Evolutionary conservation across 1,284 basidiomycete genomes (phyloP).

Genomic region (Marasmius sp.): DNA sequence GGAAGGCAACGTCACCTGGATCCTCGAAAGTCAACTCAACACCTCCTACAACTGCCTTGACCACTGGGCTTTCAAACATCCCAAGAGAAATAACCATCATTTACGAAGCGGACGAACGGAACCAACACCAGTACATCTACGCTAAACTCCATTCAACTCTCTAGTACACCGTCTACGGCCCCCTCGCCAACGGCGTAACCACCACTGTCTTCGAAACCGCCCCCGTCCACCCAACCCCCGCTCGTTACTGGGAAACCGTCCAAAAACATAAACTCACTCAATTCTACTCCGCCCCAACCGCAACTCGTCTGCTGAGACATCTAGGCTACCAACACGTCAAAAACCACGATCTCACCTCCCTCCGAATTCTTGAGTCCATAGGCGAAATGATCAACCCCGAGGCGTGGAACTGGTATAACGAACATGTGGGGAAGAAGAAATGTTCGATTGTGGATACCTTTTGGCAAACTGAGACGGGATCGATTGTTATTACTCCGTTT

Average conservation of each 20-base stretch:
- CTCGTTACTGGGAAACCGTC: conserved; percentile 97
- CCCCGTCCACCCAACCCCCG: conserved; percentile 93
- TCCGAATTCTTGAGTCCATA: conserved; percentile 90
- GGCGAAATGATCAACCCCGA: conserved; percentile 99
- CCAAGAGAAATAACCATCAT: conserved; percentile 96
- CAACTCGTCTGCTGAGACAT: conserved; percentile 84
- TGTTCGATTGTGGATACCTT: conserved; percentile 97
- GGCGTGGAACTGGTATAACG: conserved; percentile 99
- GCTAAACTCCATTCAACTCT: conserved; percentile 74
- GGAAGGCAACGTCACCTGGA: conserved; percentile 92
- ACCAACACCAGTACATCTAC: conserved; percentile 80
- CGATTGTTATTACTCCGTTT: conserved; percentile 92
- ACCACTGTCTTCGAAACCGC: conserved; percentile 97
- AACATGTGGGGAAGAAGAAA: conserved; percentile 86
- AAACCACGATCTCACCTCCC: conserved; percentile 78
- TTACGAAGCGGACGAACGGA: conserved; percentile 97
- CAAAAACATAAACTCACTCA: conserved; percentile 93
- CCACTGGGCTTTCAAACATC: conserved; percentile 90
- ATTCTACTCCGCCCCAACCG: conserved; percentile 92
- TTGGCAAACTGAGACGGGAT: conserved; percentile 98
- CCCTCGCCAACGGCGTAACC: conserved; percentile 86
- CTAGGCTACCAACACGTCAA: conserved; percentile 87
- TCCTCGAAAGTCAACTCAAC: conserved; percentile 87
- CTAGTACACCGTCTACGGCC: conserved; percentile 96
- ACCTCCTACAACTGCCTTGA: conserved; percentile 98